Base-by-base conservation (phyloP, 116 monocot genomes). In the Posidonia oceanica region DNA sequence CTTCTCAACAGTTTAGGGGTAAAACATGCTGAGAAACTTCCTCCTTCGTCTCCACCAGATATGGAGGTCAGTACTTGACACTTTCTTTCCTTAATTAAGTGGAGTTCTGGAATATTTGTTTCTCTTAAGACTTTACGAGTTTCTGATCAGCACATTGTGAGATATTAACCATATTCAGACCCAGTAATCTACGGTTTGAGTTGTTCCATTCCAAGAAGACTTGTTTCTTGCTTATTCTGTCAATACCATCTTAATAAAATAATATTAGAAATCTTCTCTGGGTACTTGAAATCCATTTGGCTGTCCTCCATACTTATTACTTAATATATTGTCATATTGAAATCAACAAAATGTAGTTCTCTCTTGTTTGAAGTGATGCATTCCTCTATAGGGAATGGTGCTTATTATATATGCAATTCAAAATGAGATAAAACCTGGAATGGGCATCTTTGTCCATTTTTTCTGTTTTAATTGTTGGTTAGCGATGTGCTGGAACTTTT, bases 1-100 rank as follows among this genome's bases (percentile, higher is more conserved):
- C 80, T 88, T 68, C 71, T 88, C 20, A 66, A 84, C 72, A 84
- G 80, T 73, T 77, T 93, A 37, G 71, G 83, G 52, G 72, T 93
- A 8, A 82, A 76, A 61, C 86, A 59, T 68, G 84, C 78, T 66
- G 70, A 74, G 36, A 88, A 81, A 73, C 67, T 64, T 48, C 75
- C 67, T n/a, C 69, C 79, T 77, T 55, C 75, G 38, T 71, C 67
- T 60, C 81, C 74, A 64, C 89, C 82, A 61, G 63, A 68, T 68
- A 48, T 80, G 72, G 80, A 88, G 79, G 86, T 93, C 14, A 57
- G 71, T 73, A 60, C 5, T 71, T 42, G 42, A 21, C 16, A 13
- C 29, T 44, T 20, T 68, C 22, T 68, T 14, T 68, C 52, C 15
- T 38, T 66, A 66, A 22, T 22, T 60, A 18, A 60, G 21, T 60